Conservation (phyloP, 495 filamentous ascomycete genomes). For the Chaetomium tenue region DNA sequence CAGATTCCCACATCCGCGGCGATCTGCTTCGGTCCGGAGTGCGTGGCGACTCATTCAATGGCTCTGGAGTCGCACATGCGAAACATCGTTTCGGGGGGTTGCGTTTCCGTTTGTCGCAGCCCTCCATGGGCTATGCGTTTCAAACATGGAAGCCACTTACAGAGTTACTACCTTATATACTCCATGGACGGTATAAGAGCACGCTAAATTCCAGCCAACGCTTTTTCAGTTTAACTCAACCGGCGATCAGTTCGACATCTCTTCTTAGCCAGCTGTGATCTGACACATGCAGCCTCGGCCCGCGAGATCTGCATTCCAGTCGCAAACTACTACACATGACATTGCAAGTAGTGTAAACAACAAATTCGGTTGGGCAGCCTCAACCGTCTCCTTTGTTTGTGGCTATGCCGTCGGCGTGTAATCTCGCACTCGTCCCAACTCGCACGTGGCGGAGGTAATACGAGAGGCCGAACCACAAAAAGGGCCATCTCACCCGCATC, state of each 20-base stretch:
- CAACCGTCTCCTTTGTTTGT: no score
- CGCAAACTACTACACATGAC: not conserved
- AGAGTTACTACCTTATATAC: no score
- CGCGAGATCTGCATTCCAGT: slow-evolving; percentile 5
- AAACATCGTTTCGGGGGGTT: slow-evolving; percentile 7
- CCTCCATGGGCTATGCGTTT: not conserved
- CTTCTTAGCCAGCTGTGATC: not conserved
- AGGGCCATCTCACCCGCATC: not conserved
- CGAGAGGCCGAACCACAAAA: not conserved
- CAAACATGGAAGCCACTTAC: not conserved
- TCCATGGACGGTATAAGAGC: no score
- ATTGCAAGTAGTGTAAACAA: not conserved
- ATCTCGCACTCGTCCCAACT: not conserved
- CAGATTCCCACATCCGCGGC: not conserved
- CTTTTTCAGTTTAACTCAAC: no score
- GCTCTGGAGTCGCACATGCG: slow-evolving; percentile 7
- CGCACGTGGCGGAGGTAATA: not conserved
- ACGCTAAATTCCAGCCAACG: no score
- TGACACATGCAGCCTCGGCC: not conserved
- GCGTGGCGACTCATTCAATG: not conserved
- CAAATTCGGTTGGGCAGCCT: not conserved
- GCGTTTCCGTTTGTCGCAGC: slow-evolving; percentile 5
- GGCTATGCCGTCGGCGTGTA: no score
- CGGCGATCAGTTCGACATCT: not conserved
- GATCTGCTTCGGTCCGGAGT: not conserved